Evolutionary conservation across 768 basidiomycete species (phyloP).

Genomic region (Melanogaster broomeanus): DNA sequence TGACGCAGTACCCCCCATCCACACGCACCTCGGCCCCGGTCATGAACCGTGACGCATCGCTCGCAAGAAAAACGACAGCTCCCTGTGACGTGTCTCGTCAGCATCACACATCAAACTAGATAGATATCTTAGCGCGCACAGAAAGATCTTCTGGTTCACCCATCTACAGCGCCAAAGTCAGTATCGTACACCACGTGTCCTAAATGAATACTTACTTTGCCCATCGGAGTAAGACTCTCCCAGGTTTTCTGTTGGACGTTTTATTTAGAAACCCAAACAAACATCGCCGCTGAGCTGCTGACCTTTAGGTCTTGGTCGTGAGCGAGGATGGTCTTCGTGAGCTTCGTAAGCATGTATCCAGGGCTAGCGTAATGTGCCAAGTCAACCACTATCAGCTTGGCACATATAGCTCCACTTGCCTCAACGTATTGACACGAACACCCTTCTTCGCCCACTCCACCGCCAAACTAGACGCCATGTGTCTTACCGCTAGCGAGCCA

Average conservation of each 20-base stretch:
- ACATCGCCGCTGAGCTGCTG: constrained; percentile 9
- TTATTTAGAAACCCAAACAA: background rate
- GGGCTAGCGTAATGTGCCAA: constrained; percentile 49
- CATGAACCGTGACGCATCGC: constrained; percentile 88
- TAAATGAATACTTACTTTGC: constrained; percentile 53
- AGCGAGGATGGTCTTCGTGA: constrained; percentile 82
- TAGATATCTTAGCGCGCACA: constrained; percentile 39
- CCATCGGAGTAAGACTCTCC: constrained; percentile 86
- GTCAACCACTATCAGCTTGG: constrained; percentile 1
- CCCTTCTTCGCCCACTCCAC: constrained; percentile 95
- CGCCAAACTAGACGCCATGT: constrained; percentile 90
- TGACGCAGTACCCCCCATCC: constrained; percentile 85
- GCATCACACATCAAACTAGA: background rate
- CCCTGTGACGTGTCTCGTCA: constrained; percentile 46
- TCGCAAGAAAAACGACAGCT: constrained; percentile 87
- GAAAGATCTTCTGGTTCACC: constrained; percentile 92
- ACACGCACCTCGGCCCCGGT: constrained; percentile 85
- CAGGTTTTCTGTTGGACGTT: constrained; percentile 63
- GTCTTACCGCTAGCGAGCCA: constrained; percentile 70
- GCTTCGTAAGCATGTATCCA: constrained; percentile 92
- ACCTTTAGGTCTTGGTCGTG: constrained; percentile 78
- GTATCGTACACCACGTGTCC: background rate
- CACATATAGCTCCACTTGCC: constrained; percentile 39
- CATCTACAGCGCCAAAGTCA: constrained; percentile 51
- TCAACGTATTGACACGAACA: constrained; percentile 82